Base-by-base conservation (phyloP, 2,329 filamentous ascomycete genomes). In the Tolypocladium album region DNA sequence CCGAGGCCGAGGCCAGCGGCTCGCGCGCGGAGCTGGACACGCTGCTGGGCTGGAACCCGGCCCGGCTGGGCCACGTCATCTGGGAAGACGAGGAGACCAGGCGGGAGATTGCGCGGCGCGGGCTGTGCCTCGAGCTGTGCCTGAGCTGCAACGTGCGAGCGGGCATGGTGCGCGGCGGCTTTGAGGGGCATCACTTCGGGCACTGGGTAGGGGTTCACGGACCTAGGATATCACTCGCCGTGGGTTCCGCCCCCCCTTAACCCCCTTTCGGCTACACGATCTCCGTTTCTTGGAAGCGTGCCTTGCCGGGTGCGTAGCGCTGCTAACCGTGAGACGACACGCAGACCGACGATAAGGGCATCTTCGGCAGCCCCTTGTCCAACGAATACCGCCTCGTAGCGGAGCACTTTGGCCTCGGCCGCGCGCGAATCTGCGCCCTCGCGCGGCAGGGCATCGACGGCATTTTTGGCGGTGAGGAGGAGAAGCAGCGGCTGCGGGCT, bases 341-440 rank as follows among this genome's bases (percentile, higher is more conserved):
- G 5, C 62, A 92, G 88, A 94, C 90, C 1, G 90, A 94, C 69
- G 89, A 94, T 67, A 87, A 93, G 12, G 90, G 89, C 2, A 84
- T 94, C 27, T 94, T 94, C 67, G 87, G 86, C 57, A 92, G 88
- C 67, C 79, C 83, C 0, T 73, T 92, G 4, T 92, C 88, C 0
- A 86, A 91, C 65, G 90, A 95, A 70, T 93, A 92, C 71, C 75
- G 79, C 9, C 81, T 94, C 2, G 88, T 88, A 4, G 85, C 88
- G 1, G 72, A 86, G 64, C 85, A 92, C 68, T 94, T 94, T 67
- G 70, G 73, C 0, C 77, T 94, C 8, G 69, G 67, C 15, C 70
- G 69, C 3, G 61, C 67, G 6, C 76, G 79, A 20, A 75, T 82
- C 1, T 76, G 84, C 59, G 70, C 70, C 0, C 72, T 93, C 24